phyloP scores from a whole-genome alignment of 139 green algal genomes.

The Gonium pectorale region DNA sequence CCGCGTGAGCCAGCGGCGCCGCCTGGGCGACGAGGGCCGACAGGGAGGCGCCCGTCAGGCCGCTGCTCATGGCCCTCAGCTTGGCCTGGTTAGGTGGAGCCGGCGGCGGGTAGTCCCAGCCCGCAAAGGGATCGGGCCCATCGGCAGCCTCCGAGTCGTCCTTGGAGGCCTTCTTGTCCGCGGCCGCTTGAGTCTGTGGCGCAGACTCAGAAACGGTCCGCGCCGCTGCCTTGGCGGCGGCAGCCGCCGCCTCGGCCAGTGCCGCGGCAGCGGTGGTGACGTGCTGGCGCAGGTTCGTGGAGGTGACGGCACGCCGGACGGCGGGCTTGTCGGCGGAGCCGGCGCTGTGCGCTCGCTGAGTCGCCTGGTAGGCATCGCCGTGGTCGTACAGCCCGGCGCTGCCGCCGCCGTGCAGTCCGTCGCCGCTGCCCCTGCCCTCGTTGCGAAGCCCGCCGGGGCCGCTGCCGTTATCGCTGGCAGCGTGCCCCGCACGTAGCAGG shows the following conservation, averaged over 20 bases:
- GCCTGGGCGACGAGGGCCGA: slow-evolving; percentile 24
- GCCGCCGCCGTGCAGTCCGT: too few relatives aligned
- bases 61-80: background rate
- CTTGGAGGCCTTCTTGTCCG: too few relatives aligned
- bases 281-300: slow-evolving; percentile 13
- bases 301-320: background rate
- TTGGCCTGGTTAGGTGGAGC: too few relatives aligned
- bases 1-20: slow-evolving; percentile 32
- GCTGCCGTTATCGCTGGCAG: too few relatives aligned
- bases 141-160: background rate
- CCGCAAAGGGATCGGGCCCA: slow-evolving; percentile 18
- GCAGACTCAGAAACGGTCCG: too few relatives aligned
- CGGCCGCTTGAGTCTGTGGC: background rate
- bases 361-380: too few relatives aligned
- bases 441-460: too few relatives aligned
- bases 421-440: too few relatives aligned
- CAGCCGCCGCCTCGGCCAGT: slow-evolving; percentile 10
- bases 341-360: too few relatives aligned
- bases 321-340: too few relatives aligned
- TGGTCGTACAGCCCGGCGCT: too few relatives aligned
- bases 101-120: slow-evolving; percentile 32
- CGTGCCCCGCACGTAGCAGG: too few relatives aligned
- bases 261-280: slow-evolving; percentile 27
- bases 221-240: background rate
- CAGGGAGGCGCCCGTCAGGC: slow-evolving; percentile 4